These are phyloP conservation scores for Saccharomyces hybrid DNA, from an alignment of 1,139 yeast species.

Conservation along the genomic window DNA sequence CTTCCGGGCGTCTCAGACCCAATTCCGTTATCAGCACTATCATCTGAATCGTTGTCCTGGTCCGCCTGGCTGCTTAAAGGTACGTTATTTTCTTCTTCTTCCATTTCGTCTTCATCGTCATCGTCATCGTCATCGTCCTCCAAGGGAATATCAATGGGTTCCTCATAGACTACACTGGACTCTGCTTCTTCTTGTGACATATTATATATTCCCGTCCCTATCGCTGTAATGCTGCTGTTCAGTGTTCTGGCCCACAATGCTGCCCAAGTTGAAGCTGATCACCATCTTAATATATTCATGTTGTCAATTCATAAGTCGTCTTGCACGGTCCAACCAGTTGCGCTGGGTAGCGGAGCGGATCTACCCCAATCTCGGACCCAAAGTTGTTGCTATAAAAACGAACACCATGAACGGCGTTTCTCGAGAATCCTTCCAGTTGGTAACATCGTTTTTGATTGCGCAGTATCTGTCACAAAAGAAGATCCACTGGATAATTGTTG, in stretches of 20 bases:
- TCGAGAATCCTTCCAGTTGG: slow-evolving; percentile 1
- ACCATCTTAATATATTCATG: neutral
- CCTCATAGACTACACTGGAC: slow-evolving; percentile 15
- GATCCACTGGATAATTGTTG: neutral
- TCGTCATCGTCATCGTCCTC: slow-evolving; percentile 15
- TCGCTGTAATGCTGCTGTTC: neutral
- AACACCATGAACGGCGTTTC: neutral
- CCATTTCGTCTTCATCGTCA: slow-evolving; percentile 6
- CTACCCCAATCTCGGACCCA: neutral
- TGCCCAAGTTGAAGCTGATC: neutral
- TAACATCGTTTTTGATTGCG: slow-evolving; percentile 2
- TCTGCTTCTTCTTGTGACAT: slow-evolving; percentile 10
- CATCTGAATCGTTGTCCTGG: neutral
- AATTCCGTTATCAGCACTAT: neutral
- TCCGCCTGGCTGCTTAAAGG: neutral
- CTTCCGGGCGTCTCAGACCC: neutral
- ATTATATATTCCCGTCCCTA: neutral
- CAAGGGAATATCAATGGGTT: slow-evolving; percentile 15
- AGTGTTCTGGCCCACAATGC: neutral
- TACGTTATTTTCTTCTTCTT: slow-evolving; percentile 1
- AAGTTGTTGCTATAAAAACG: neutral
- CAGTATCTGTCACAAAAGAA: neutral
- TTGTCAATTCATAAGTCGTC: neutral
- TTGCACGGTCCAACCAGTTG: neutral
- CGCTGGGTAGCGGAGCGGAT: neutral